phyloP scores from a whole-genome alignment of 2,329 filamentous ascomycete species.

The Fusarium subglutinans region DNA sequence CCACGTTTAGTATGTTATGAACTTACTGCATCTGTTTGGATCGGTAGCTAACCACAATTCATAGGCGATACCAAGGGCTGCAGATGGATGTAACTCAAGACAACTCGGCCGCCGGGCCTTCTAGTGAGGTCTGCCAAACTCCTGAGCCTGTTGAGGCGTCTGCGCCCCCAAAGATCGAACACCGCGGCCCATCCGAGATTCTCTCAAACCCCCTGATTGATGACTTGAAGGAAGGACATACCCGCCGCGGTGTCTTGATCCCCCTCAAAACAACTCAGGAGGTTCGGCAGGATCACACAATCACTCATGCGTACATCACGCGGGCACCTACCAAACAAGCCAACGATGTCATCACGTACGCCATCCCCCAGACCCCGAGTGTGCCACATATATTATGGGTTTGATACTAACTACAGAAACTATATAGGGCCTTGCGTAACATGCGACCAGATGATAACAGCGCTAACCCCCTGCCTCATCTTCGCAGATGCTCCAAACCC shows the following conservation, averaged over 20 bases:
- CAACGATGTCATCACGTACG: conserved; percentile 77
- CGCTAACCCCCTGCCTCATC: conserved; percentile 73
- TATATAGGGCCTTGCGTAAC: conserved; percentile 61
- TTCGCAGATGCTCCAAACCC: conserved; percentile 80
- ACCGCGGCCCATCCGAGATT: conserved; percentile 36
- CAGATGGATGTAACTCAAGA: not conserved
- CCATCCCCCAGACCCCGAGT: conserved; percentile 25
- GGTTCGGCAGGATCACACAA: conserved; percentile 65
- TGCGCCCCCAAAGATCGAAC: conserved; percentile 31
- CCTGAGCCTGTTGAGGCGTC: conserved; percentile 12
- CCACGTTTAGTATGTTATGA: conserved; percentile 1
- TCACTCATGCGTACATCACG: conserved; percentile 74
- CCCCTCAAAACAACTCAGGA: conserved; percentile 73
- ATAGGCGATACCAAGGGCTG: not conserved
- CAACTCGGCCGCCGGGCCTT: conserved; percentile 28
- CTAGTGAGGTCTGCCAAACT: conserved; percentile 8
- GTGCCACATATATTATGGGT: not conserved
- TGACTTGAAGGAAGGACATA: conserved; percentile 47
- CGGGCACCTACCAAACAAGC: conserved; percentile 76
- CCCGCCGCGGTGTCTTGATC: conserved; percentile 62
- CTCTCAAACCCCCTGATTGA: conserved; percentile 52
- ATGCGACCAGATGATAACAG: conserved; percentile 65
- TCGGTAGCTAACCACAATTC: not conserved
- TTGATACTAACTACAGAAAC: conserved; percentile 24
- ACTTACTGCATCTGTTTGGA: not conserved